Evolutionary conservation across 257 asterid species (phyloP).

Genomic region (Lavandula angustifolia): DNA sequence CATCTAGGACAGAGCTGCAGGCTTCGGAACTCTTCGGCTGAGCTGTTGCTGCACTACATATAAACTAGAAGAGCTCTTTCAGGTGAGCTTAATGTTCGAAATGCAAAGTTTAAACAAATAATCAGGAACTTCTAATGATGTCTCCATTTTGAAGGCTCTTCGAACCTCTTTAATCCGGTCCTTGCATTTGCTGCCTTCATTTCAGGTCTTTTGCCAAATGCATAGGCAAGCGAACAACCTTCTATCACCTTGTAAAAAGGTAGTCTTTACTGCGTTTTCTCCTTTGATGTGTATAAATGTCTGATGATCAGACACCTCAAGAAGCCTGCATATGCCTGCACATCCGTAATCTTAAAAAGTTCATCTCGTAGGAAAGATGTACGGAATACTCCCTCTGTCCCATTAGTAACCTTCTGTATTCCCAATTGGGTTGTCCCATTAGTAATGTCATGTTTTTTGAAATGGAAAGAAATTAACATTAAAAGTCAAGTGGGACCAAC

Average conservation of each 20-base stretch:
- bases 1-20: constrained; percentile 99
- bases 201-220: constrained; percentile 30
- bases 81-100: constrained; percentile 34
- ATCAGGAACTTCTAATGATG: not conserved
- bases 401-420: no score
- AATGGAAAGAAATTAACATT: no score
- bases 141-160: not conserved
- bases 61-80: constrained; percentile 36
- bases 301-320: not conserved
- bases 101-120: constrained; percentile 11
- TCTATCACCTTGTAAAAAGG: constrained; percentile 21
- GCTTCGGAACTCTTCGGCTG: constrained; percentile 72
- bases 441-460: no score
- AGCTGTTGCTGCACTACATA: constrained; percentile 70
- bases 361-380: not conserved
- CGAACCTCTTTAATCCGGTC: not conserved
- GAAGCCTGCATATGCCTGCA: not conserved
- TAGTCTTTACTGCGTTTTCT: constrained; percentile 17
- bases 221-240: constrained; percentile 8
- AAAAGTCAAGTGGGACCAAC: no score
- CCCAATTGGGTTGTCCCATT: no score
- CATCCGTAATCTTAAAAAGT: not conserved
- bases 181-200: constrained; percentile 15
- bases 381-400: no score
- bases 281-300: constrained; percentile 17